Percentiles rank a stretch among this genome's conserved stretches.
phyloP scores from a whole-genome alignment of 805 yeast species.

The Kluyveromyces wickerhamii region DNA sequence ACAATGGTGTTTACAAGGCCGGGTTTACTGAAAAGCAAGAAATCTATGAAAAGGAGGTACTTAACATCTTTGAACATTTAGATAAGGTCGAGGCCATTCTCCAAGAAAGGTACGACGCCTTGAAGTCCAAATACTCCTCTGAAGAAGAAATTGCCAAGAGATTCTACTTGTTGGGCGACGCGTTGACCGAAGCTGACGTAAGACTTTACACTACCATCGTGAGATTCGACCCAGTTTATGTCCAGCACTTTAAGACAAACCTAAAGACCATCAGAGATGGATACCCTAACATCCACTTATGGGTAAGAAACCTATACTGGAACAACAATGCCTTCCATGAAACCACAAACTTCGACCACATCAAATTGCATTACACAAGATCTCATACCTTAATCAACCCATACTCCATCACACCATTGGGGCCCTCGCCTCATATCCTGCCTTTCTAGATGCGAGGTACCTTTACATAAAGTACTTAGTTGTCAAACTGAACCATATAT shows the following conservation, averaged over 20 bases:
- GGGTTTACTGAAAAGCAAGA: slow-evolving; percentile 86
- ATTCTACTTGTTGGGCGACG: slow-evolving; percentile 50
- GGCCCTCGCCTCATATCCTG: slow-evolving; percentile 74
- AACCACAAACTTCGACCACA: slow-evolving; percentile 83
- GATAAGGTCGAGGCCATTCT: slow-evolving; percentile 64
- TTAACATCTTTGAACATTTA: slow-evolving; percentile 53
- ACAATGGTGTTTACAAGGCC: slow-evolving; percentile 88
- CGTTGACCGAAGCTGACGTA: slow-evolving; percentile 83
- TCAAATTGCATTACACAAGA: slow-evolving; percentile 84
- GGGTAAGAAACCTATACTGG: slow-evolving; percentile 86
- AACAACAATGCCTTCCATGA: slow-evolving; percentile 56
- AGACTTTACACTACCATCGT: slow-evolving; percentile 80
- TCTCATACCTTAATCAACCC: slow-evolving; percentile 80
- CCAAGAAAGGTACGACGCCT: slow-evolving; percentile 33
- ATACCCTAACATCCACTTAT: slow-evolving; percentile 69
- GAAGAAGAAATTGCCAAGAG: slow-evolving; percentile 14
- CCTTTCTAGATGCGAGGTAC: slow-evolving; percentile 29
- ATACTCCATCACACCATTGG: slow-evolving; percentile 72
- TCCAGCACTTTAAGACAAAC: slow-evolving; percentile 93
- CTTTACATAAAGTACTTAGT: too few relatives aligned
- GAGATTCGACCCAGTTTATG: slow-evolving; percentile 89
- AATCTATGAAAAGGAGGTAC: slow-evolving; percentile 65
- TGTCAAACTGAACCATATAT: too few relatives aligned
- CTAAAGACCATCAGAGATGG: slow-evolving; percentile 68
- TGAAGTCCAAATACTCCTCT: slow-evolving; percentile 14